Evolutionary conservation across 352 stramenopile species (phyloP).

Genomic region (Phytophthora capsici): DNA sequence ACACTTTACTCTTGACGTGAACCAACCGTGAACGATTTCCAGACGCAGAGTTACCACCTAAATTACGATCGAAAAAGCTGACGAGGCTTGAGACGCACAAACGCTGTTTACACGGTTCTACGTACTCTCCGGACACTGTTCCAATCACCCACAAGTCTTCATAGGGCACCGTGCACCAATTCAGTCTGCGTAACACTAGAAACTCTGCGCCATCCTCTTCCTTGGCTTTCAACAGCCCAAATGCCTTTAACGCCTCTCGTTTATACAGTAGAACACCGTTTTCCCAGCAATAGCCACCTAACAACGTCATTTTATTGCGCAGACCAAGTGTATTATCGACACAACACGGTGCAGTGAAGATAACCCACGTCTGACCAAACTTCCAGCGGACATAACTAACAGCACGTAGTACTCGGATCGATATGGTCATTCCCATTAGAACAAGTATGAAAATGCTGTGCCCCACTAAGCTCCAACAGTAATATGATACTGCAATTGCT

Average conservation of each 20-base stretch:
- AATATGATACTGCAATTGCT: slow-evolving; percentile 24
- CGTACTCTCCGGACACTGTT: neutral
- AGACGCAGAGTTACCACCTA: neutral
- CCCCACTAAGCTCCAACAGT: slow-evolving; percentile 15
- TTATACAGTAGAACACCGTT: slow-evolving; percentile 10
- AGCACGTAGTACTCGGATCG: slow-evolving; percentile 11
- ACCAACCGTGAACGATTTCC: slow-evolving; percentile 4
- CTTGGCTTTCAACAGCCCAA: slow-evolving; percentile 20
- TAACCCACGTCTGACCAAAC: slow-evolving; percentile 6
- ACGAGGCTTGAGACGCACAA: slow-evolving; percentile 7
- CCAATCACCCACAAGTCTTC: slow-evolving; percentile 21
- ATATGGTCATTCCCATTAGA: slow-evolving; percentile 20
- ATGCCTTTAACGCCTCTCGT: slow-evolving; percentile 10
- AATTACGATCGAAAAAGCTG: slow-evolving; percentile 10
- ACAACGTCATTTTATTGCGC: slow-evolving; percentile 17
- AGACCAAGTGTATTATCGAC: slow-evolving; percentile 13
- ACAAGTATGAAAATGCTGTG: slow-evolving; percentile 24
- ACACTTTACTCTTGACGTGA: slow-evolving; percentile 8
- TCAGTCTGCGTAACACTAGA: slow-evolving; percentile 9
- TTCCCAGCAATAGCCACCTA: slow-evolving; percentile 16
- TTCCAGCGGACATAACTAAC: slow-evolving; percentile 10
- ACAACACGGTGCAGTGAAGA: slow-evolving; percentile 18
- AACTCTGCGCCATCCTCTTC: slow-evolving; percentile 14
- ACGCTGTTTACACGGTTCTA: slow-evolving; percentile 9
- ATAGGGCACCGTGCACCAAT: slow-evolving; percentile 11